A percentile compares a stretch with the other conserved stretches of the same genome.
Conservation (phyloP, 2,329 filamentous ascomycete genomes). For the Ophiocordyceps polyrhachis-furcata region DNA sequence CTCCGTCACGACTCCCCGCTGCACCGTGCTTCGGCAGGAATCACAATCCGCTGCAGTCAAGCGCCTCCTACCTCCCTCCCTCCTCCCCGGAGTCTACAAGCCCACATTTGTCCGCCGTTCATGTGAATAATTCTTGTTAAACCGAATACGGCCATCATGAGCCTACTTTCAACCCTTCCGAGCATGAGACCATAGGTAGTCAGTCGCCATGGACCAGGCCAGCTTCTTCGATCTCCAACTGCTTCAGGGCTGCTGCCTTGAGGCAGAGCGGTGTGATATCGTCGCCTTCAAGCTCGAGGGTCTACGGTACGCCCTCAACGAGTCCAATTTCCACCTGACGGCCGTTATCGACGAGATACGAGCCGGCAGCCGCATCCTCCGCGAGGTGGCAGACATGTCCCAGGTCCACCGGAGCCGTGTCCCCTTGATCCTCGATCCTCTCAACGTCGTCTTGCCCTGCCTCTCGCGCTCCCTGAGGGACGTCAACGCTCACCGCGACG, state of each 20-base stretch:
- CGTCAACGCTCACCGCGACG: conserved; percentile 31
- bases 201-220: conserved; percentile 10
- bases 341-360: conserved; percentile 28
- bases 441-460: conserved; percentile 37
- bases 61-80: not conserved
- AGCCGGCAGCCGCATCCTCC: conserved; percentile 24
- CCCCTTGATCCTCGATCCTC: conserved; percentile 31
- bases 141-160: not conserved
- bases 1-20: not conserved
- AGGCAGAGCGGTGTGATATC: conserved; percentile 32
- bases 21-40: not conserved
- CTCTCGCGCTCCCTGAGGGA: conserved; percentile 32
- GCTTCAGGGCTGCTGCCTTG: conserved; percentile 32
- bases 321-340: conserved; percentile 25
- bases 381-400: conserved; percentile 34
- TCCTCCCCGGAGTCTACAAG: not conserved
- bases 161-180: not conserved
- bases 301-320: conserved; percentile 25
- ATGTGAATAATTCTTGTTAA: not conserved
- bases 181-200: not conserved
- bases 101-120: too few relatives aligned
- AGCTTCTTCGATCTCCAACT: conserved; percentile 17
- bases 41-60: not conserved
- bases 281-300: conserved; percentile 28
- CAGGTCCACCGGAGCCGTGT: conserved; percentile 31